Base-by-base conservation (phyloP, 148 eudicot species). In the Rhododendron mucronatum region DNA sequence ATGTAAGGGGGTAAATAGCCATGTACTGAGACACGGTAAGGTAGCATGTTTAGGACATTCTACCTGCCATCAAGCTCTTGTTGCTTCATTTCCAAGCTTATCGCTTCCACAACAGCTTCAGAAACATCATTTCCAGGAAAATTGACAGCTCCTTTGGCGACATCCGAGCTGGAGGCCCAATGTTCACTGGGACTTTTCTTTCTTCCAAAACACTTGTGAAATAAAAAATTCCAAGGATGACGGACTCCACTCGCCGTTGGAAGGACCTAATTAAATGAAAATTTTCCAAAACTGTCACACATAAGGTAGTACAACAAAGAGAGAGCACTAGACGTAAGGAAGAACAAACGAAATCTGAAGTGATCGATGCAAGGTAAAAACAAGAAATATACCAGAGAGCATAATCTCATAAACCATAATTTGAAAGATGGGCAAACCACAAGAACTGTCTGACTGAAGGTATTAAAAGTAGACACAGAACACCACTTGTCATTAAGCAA, bases 51-150 rank as follows among this genome's bases (percentile, higher is more conserved):
- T 30, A 30, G 83, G 85, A 35, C 57, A n/a, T 69, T 83, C 48
- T 83, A 97, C 99, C 98, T 92, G 78, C 93, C 91, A 85, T 95
- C 99, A 87, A 91, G 89, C 89, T 94, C 98, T 91, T 97, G 99
- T 88, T 97, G 99, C 89, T 95, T 97, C 99, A 97, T 97, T 81
- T 95, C 99, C 83, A 95, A 92, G 93, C 93, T 97, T 87, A 91
- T 90, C 33, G 94, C 92, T 93, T 97, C 98, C 86, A 93, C 86
- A 26, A 87, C 84, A 71, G 91, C 91, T 87, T 80, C 83, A 84
- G 82, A 84, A 51, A 80, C 80, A 53, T 88, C 90, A 71, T 83
- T 86, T 85, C 83, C 89, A 81, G 44, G 59, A 85, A 85, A 83
- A 87, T 53, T 76, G 73, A 81, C 35, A 35, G 80, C 84, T 48